Evolutionary conservation across 257 asterid genomes (phyloP), one percentile per base, ranked within the genome.

Genomic region (Solanum boliviense): DNA sequence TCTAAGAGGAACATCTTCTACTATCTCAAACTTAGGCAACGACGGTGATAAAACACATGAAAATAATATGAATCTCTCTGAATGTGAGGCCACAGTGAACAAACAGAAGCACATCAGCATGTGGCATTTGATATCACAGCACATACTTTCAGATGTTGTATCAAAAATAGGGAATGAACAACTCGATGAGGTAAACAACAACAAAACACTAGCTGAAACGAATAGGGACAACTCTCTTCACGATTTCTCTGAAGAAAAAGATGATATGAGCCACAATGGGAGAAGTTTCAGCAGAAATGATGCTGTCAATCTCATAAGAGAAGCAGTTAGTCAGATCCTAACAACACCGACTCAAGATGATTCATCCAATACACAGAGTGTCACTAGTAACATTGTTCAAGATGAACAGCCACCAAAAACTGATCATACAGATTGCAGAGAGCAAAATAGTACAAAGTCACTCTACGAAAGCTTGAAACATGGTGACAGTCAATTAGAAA

Each of bases 101-200:
- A 90, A 89, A 74, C 91, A 89, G 70, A 94, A 91, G 39, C 91
- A 92, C 58, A 78, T 97, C 60, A 87, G 88, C 56, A 94, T 95
- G 98, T 96, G 99, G 99, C 99, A 97, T 76, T 91, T 88, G 91
- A 91, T 97, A 86, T 97, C 93, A 86, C 99, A 95, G 90, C 96
- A 97, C 88, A 98, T 96, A 62, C 96, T 93, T 34, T 86, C 96
- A 74, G 92, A 91, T 12, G 91, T 97, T 84, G 98, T 94, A 34
- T 95, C 93, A 60, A 96, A 94, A 87, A 91, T 94, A 52, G 98
- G 96, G 36, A 91, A 75, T 41, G 88, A 89, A 71, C 94, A 95
- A 89, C 95, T 95, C 20, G 97, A 90, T 10, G 94, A 91, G 70
- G 85, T 23, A 9, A 94, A 91, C 83, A 75, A 87, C 20, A 73